Conservation (phyloP, 768 basidiomycete species). For the Tephrocybe sp. region DNA sequence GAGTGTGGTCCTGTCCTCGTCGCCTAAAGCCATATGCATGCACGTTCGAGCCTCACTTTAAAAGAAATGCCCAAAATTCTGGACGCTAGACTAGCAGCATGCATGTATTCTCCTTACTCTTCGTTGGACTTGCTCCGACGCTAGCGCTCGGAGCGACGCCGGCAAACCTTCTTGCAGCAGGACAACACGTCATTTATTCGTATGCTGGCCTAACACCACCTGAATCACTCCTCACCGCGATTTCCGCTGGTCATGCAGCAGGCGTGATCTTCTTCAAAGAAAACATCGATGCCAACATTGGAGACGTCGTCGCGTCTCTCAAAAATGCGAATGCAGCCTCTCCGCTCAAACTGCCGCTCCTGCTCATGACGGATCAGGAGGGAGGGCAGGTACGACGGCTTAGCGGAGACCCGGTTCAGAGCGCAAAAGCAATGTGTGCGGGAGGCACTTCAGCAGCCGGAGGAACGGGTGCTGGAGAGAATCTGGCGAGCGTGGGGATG, state of each 20-base stretch:
- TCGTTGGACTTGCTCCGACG: neutral
- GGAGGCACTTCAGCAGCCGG: constrained; percentile 5
- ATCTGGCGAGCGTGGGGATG: constrained; percentile 15
- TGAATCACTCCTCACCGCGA: constrained; percentile 10
- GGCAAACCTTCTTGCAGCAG: constrained; percentile 10
- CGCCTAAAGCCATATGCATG: neutral
- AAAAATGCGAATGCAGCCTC: constrained; percentile 15
- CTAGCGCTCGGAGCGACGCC: constrained; percentile 7
- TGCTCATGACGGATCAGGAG: constrained; percentile 20
- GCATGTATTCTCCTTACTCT: constrained; percentile 2
- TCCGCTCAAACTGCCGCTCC: constrained; percentile 9
- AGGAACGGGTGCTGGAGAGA: constrained; percentile 12
- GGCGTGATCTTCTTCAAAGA: constrained; percentile 17
- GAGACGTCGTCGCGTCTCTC: constrained; percentile 10
- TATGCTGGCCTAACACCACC: constrained; percentile 15
- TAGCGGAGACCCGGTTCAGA: constrained; percentile 13
- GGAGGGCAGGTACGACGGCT: constrained; percentile 17
- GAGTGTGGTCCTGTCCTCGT: neutral
- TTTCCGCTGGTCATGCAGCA: constrained; percentile 13
- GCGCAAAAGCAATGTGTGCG: constrained; percentile 16
- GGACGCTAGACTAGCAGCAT: neutral
- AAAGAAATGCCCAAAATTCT: neutral
- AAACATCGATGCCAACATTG: constrained; percentile 13
- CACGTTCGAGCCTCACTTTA: neutral
- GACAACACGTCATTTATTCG: constrained; percentile 16